Evolutionary conservation across 2,329 filamentous ascomycete species (phyloP), one percentile per base, ranked within the genome.

Genomic region (Colletotrichum aenigma): DNA sequence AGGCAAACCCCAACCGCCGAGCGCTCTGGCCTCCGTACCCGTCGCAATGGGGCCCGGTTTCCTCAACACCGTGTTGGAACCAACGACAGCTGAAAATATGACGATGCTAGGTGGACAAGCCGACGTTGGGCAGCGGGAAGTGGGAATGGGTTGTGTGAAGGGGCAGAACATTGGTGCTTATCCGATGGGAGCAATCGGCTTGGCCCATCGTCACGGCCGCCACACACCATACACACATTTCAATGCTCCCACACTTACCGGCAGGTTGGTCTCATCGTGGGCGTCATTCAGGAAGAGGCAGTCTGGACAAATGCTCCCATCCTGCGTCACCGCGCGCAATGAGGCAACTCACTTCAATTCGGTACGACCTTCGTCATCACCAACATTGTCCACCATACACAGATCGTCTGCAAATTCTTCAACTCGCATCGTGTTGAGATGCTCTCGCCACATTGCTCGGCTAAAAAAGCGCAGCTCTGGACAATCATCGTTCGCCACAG

Each of bases 371-470:
- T 30, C n/a, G 69, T 48, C 62, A 75, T 70, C 12, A 5, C 62
- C 26, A 38, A 21, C 34, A 61, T 24, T 16, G 55, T n/a, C 32
- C 34, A 36, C 48, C 16, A 15, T 9, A 43, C 30, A 32, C 62
- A 34, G 38, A 67, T 75, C 26, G 64, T 30, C 62, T 30, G 43
- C 38, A 67, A 30, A 62, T 38, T 67, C 68, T 62, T 56, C 62
- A 64, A 32, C 56, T 12, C 28, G n/a, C 43, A 60, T 74, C 43
- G 43, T 26, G n/a, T 68, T 60, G 64, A 68, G 56, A 28, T 65
- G 58, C 34, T 60, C 43, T 76, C 21, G 74, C 74, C 74, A 76
- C 70, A 68, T 38, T 48, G 38, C 56, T 65, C 69, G 70, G 34
- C 28, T 73, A 60, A 34, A 32, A 21, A 34, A 69, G 9, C 43